Evolutionary conservation across 331 rosid genomes (phyloP).

Genomic region (Quercus tomentella): DNA sequence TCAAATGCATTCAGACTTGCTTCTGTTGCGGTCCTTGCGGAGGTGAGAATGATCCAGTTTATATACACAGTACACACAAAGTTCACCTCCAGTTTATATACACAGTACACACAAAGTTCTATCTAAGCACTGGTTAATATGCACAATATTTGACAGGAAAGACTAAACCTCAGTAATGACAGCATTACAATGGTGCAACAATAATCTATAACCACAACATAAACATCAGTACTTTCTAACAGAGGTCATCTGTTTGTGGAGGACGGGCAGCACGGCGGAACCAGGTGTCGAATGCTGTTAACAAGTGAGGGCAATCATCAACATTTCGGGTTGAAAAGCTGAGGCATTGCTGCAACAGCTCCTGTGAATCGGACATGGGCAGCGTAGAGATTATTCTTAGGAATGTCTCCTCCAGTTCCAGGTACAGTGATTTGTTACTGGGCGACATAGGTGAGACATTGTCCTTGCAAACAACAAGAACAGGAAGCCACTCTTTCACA

Average conservation of each 20-base stretch:
- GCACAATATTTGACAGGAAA: constrained; percentile 31
- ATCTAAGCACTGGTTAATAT: constrained; percentile 21
- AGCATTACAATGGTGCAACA: not conserved
- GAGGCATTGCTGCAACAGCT: constrained; percentile 78
- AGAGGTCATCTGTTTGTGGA: constrained; percentile 28
- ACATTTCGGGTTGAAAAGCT: constrained; percentile 75
- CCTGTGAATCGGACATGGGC: constrained; percentile 90
- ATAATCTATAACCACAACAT: constrained; percentile 1
- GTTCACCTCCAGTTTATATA: constrained; percentile 17
- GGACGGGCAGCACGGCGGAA: constrained; percentile 73
- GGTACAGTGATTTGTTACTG: constrained; percentile 48
- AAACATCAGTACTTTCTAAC: not conserved
- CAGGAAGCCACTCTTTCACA: constrained; percentile 86
- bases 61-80: constrained; percentile 23
- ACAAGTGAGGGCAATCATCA: constrained; percentile 89
- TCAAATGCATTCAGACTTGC: constrained; percentile 2
- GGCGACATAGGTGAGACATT: constrained; percentile 60
- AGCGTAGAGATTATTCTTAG: constrained; percentile 78
- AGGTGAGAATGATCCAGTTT: not conserved
- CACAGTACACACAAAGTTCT: constrained; percentile 10
- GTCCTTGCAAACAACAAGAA: constrained; percentile 80
- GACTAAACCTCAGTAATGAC: not conserved
- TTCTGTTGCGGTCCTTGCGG: not conserved
- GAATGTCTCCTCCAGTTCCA: constrained; percentile 84
- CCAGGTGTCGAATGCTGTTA: constrained; percentile 89